Evolutionary conservation across 164 flowering plant species (phyloP), one percentile per base, ranked within the genome.

Genomic region (Liquidambar formosana): DNA sequence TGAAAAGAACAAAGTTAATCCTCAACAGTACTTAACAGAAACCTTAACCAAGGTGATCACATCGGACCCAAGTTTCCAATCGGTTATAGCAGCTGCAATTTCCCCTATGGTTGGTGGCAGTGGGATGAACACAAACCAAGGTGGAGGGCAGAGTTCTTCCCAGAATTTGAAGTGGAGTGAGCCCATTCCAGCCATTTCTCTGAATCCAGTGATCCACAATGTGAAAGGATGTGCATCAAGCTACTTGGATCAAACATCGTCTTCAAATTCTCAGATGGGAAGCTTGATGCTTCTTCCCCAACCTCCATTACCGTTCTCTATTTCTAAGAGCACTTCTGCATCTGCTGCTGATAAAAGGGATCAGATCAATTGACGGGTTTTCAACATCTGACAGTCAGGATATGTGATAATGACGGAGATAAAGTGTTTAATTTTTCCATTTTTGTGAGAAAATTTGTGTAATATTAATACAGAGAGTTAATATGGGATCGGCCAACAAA

Each of bases 11-110:
- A 27, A 21, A 44, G 45, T 57, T 25, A 16, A 46, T 52, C 56
- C 79, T 25, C 81, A 76, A 45, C 79, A 75, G 44, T 41, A 64
- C 21, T 66, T 81, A 57, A 67, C 90, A 23, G 88, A 84, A 41
- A 76, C 84, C 12, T 28, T 86, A 23, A 82, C 86, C 14, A 78
- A 81, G 60, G 86, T 77, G 15, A 74, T 86, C 19, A 71, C 80
- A 0, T 63, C 83, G 2, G 79, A 84, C 67, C 89, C 87, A 0
- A 79, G 74, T 64, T 79, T 86, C 52, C 78, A 62, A 47, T 75
- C 89, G 1, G 83, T 63, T 2, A 45, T 86, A 26, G 85, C 83
- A 10, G 81, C 82, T 5, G 84, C 86, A 0, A 41, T 81, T 13
- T 73, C 82, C 27, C 66, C 78, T 33, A 74, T 86, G 77, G 82